Evolutionary conservation across 352 stramenopile species (phyloP).

Genomic region (Aphanomyces invadans): DNA sequence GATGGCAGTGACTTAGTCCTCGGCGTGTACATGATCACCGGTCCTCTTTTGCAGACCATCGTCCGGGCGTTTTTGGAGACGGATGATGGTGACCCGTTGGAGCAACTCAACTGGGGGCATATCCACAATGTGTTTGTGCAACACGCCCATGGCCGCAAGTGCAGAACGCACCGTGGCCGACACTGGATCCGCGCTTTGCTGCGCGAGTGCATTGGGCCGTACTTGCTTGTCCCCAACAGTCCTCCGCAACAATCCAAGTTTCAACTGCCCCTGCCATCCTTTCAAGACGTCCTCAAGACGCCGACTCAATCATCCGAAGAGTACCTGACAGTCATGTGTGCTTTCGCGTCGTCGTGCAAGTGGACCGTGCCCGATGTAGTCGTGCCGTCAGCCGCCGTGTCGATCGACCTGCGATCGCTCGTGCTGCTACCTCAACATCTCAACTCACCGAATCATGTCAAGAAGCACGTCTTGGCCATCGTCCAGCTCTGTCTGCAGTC

Average conservation of each 20-base stretch:
- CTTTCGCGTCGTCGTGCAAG: background rate
- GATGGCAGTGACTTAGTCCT: slow-evolving; percentile 8
- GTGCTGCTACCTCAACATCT: background rate
- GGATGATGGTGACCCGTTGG: background rate
- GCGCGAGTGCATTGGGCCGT: background rate
- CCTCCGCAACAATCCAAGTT: background rate
- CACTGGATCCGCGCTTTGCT: background rate
- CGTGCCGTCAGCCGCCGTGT: background rate
- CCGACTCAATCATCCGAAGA: slow-evolving; percentile 5
- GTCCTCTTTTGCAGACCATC: background rate
- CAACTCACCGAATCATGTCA: background rate
- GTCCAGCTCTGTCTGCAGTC: background rate
- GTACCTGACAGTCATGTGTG: slow-evolving; percentile 11
- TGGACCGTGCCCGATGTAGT: background rate
- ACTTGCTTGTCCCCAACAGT: background rate
- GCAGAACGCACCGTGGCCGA: background rate
- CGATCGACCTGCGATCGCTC: background rate
- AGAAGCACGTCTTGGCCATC: background rate
- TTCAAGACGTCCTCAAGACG: slow-evolving; percentile 15
- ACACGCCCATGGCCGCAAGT: slow-evolving; percentile 1
- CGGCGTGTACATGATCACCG: slow-evolving; percentile 12
- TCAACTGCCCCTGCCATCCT: slow-evolving; percentile 6
- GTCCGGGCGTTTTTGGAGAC: background rate
- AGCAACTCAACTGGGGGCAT: background rate
- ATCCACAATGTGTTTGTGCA: background rate